These are phyloP conservation scores for Suillus spraguei DNA, from an alignment of 768 basidiomycete genomes.

Conservation along the genomic window DNA sequence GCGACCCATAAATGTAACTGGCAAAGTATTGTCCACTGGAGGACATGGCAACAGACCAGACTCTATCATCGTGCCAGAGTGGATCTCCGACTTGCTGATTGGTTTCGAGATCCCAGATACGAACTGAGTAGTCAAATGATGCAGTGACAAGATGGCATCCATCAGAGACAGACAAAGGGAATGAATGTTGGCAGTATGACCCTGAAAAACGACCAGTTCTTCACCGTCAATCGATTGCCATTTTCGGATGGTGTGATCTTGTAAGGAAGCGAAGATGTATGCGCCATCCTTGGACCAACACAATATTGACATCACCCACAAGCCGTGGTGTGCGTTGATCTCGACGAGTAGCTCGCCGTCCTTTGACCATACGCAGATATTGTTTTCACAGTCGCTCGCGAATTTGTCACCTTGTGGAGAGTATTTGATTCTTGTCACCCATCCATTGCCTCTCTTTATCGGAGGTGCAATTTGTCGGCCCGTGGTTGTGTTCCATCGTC, in stretches of 20 bases:
- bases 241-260: background rate
- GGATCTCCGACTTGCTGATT: slow-evolving; percentile 30
- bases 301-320: background rate
- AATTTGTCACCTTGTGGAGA: slow-evolving; percentile 1
- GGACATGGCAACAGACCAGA: slow-evolving; percentile 76
- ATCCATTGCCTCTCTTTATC: background rate
- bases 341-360: background rate
- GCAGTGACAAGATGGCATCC: slow-evolving; percentile 2
- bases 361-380: background rate
- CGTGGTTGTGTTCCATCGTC: slow-evolving; percentile 17
- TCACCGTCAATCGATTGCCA: background rate
- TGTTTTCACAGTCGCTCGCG: background rate
- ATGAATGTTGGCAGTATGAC: background rate
- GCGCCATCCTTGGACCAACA: slow-evolving; percentile 4
- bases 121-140: background rate
- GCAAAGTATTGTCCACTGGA: slow-evolving; percentile 79
- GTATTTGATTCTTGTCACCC: background rate
- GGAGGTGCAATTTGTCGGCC: background rate
- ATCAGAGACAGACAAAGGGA: background rate
- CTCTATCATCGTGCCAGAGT: slow-evolving; percentile 78
- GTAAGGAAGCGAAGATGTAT: background rate
- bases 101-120: slow-evolving; percentile 1
- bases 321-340: background rate
- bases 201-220: background rate
- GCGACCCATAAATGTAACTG: slow-evolving; percentile 65